Evolutionary conservation across 2,329 filamentous ascomycete genomes (phyloP), one percentile per base, ranked within the genome.

Genomic region (Colletotrichum chlorophyti): DNA sequence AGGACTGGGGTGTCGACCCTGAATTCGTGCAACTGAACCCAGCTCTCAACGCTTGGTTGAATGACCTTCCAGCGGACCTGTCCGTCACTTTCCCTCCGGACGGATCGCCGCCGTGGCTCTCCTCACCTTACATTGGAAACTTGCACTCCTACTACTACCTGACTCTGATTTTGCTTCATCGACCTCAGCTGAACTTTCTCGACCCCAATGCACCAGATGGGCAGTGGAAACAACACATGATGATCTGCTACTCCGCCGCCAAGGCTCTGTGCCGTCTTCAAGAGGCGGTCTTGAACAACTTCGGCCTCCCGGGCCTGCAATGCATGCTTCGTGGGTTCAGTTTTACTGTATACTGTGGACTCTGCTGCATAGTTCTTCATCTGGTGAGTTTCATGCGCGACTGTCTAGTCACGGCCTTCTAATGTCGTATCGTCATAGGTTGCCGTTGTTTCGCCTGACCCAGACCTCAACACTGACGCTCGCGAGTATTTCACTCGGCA

Each of bases 301-400:
- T 88, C 71, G 91, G 93, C 3, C 78, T 97, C 60, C 84, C 84
- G 14, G 94, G 93, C 1, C 79, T 98, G 14, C 82, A 95, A 65
- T 96, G 89, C 75, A 97, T 97, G 94, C 89, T 94, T 68, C 85
- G 94, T 64, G 94, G 94, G 34, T 93, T 96, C 70, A 97, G 93
- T 73, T 98, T 97, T 68, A 92, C 91, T 6, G 92, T 98, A n/a
- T 98, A 98, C 69, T 87, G 89, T 53, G 87, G 97, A 23, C 78
- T 98, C 41, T 95, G 92, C 1, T 97, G 93, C 77, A 93, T 94
- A 21, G 93, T 97, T 74, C 83, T 98, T 52, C 93, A 98, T 73
- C 75, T 98, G 74, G 94, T 97, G 81, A 74, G 91, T 83, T 43
- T 55, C 52, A 40, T 23, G 24, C 14, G 31, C 14, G 4, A 23